Percentiles rank a stretch among this genome's conserved stretches.
These are phyloP conservation scores for Platanthera guangdongensis DNA, from an alignment of 106 monocot species.

Conservation along the genomic window DNA sequence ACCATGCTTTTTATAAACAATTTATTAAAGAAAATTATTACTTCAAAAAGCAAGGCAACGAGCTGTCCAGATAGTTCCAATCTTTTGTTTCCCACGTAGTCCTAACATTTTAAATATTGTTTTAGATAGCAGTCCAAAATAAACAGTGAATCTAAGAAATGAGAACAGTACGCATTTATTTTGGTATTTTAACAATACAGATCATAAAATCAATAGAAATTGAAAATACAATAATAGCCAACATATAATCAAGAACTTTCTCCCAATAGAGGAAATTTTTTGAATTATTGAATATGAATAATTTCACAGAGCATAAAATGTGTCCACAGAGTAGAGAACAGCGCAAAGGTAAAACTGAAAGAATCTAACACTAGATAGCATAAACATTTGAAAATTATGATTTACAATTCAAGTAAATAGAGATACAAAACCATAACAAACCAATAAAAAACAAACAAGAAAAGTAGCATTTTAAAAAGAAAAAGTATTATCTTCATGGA, in stretches of 20 bases:
- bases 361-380: neutral
- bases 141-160: neutral
- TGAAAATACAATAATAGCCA: neutral
- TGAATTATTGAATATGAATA: neutral
- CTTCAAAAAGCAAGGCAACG: constrained; percentile 94
- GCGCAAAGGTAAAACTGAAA: neutral
- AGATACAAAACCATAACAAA: too few relatives aligned
- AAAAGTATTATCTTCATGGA: too few relatives aligned
- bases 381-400: neutral
- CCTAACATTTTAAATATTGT: constrained; percentile 29
- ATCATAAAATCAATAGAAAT: neutral
- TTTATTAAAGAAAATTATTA: constrained; percentile 8
- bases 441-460: too few relatives aligned
- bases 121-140: neutral
- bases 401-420: neutral
- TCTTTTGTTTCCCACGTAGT: constrained; percentile 98
- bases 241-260: neutral
- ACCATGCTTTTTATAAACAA: neutral
- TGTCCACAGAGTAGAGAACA: neutral
- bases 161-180: neutral
- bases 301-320: neutral
- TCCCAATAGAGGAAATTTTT: neutral
- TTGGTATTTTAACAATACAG: neutral
- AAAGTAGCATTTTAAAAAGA: too few relatives aligned
- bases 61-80: constrained; percentile 95